Evolutionary conservation across 2,329 filamentous ascomycete genomes (phyloP).

Genomic region (Trichothecium sympodiale): DNA sequence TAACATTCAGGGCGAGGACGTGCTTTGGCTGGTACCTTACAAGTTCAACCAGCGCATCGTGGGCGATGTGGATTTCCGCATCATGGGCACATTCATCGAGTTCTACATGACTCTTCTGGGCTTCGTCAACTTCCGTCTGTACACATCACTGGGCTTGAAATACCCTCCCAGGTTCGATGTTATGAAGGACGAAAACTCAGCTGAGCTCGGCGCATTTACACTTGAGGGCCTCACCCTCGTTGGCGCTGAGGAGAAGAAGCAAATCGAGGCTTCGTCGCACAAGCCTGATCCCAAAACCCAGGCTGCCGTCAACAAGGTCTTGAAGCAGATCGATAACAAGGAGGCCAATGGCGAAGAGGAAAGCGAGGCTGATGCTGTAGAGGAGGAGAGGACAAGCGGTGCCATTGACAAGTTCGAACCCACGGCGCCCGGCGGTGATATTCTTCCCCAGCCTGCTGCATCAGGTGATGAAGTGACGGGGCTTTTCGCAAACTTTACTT

Average conservation of each 20-base stretch:
- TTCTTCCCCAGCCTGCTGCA: conserved; percentile 66
- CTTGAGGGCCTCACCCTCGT: conserved; percentile 63
- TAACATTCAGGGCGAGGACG: conserved; percentile 91
- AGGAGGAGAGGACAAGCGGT: conserved; percentile 40
- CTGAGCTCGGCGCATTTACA: conserved; percentile 82
- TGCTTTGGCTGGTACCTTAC: conserved; percentile 95
- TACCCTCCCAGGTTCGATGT: conserved; percentile 93
- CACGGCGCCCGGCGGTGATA: conserved; percentile 71
- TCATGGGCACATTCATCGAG: conserved; percentile 98
- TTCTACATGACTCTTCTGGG: conserved; percentile 96
- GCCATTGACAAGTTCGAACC: conserved; percentile 88
- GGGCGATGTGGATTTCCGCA: conserved; percentile 92
- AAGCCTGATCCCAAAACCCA: conserved; percentile 52
- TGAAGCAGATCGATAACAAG: conserved; percentile 52
- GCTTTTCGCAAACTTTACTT: conserved; percentile 81
- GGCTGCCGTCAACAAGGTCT: conserved; percentile 56
- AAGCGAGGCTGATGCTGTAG: conserved; percentile 26
- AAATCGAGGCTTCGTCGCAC: conserved; percentile 34
- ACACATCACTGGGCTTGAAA: conserved; percentile 81
- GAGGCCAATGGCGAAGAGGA: conserved; percentile 27
- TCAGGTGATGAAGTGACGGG: conserved; percentile 55
- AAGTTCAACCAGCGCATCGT: conserved; percentile 93
- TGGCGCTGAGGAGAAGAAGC: conserved; percentile 35
- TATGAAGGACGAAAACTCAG: conserved; percentile 77
- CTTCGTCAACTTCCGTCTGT: conserved; percentile 92